These are phyloP conservation scores for Plectranthus barbatus DNA, from an alignment of 257 asterid species.

Conservation along the genomic window DNA sequence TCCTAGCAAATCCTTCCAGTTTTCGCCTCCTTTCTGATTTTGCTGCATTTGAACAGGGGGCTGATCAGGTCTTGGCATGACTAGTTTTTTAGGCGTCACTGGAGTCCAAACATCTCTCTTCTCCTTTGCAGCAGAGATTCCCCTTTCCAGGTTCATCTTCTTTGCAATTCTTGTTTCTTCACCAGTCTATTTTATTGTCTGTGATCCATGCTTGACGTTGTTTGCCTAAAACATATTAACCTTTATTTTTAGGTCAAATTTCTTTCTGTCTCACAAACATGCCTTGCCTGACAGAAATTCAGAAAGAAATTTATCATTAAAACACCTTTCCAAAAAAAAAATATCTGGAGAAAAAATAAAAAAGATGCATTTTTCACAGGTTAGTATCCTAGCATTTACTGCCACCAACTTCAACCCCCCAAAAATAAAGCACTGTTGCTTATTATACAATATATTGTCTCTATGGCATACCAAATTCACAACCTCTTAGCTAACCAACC, in stretches of 20 bases:
- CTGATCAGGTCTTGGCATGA: not conserved
- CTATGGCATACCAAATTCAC: conserved; percentile 1
- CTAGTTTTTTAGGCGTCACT: conserved; percentile 27
- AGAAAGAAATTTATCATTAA: not conserved
- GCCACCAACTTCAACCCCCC: conserved; percentile 16
- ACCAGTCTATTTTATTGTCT: not conserved
- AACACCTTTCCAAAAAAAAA: not conserved
- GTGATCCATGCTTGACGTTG: conserved; percentile 1
- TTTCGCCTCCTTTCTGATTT: conserved; percentile 8
- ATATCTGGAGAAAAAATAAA: not conserved
- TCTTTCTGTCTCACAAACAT: not conserved
- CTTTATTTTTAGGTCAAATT: not conserved
- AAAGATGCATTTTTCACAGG: conserved; percentile 19
- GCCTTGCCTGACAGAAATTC: conserved; percentile 16
- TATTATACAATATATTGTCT: not conserved
- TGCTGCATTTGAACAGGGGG: conserved; percentile 13
- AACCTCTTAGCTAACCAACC: not conserved
- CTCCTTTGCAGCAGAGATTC: conserved; percentile 29
- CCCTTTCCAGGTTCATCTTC: conserved; percentile 47
- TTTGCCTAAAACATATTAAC: not conserved
- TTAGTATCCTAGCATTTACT: conserved; percentile 28
- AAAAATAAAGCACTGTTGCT: not conserved
- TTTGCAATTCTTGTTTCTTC: not conserved
- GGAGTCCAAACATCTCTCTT: conserved; percentile 36
- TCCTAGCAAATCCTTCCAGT: conserved; percentile 39